Evolutionary conservation across 371 early-diverging fungal genomes (phyloP), one percentile per base, ranked within the genome.

Genomic region (Dentiscutata heterogama): DNA sequence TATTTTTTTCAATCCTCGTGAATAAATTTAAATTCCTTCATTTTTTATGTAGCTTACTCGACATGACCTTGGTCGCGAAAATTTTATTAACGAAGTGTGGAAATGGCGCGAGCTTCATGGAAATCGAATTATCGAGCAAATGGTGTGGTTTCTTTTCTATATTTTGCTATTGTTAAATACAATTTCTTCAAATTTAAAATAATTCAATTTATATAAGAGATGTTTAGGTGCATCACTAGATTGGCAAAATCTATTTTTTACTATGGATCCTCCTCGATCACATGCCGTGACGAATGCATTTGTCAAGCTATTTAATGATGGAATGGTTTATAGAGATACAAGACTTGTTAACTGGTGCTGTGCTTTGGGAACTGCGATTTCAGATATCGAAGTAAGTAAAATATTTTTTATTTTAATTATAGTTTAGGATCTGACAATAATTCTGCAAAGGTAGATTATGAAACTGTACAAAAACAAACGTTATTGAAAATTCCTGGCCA

Each of bases 311-410:
- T 94, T 94, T 86, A 91, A 95, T 56, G 95, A 97, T 78, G 97
- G 97, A 0, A 86, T 97, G 35, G 95, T 99, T 51, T 98, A 98
- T 88, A 89, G 99, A 53, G 96, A 94, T 53, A 95, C 94, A 31
- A 90, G 96, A 22, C 90, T 99, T 4, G 97, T 99, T 35, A 98
- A 98, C 85, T 99, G 98, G 97, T 97, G 97, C 84, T 94, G 95
- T 83, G 94, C 93, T 18, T 88, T 99, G 39, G 94, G 95, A 82
- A 99, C 99, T 0, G 97, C 96, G 0, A 92, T 99, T 53, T 97
- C 97, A 7, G 98, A 99, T 87, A 93, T 99, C 65, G 99, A 99
- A 87, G 96, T 91, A 77, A 63, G 35, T 56, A n/a, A 35, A 31
- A 31, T 51, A 39, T n/a, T 73, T 35, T 1, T 51, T 78, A n/a